Conservation (phyloP, 305 asterid species). For the Fraxinus xanthoxyloides region DNA sequence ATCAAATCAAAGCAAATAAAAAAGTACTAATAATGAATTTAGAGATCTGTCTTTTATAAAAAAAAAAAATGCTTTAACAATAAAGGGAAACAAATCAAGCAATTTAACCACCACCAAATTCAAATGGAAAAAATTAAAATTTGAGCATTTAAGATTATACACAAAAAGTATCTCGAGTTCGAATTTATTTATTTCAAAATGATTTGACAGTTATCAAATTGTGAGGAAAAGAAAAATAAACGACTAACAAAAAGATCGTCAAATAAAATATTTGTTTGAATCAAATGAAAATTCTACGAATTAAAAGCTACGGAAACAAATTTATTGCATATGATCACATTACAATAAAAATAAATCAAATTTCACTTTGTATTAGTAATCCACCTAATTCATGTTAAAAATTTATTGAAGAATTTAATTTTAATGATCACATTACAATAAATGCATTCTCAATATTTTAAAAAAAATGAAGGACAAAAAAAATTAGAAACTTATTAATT, state of each 20-base stretch:
- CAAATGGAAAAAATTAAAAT: not conserved
- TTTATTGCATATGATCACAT: not conserved
- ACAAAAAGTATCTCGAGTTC: not conserved
- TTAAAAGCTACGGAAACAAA: not conserved
- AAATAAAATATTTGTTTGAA: not conserved
- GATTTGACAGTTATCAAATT: not conserved
- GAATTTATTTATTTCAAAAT: not conserved
- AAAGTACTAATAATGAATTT: not conserved
- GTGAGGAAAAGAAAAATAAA: not conserved
- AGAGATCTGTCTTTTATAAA: no score
- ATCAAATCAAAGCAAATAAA: not conserved
- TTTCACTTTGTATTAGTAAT: not conserved
- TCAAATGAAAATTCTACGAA: not conserved
- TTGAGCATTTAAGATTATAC: not conserved
- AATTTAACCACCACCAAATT: not conserved
- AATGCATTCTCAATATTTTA: not conserved
- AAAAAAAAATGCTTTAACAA: not conserved
- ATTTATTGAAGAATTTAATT: not conserved
- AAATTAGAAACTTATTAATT: no score
- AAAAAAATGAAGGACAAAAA: not conserved
- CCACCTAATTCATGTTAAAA: not conserved
- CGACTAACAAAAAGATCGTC: not conserved
- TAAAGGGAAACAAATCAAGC: not conserved
- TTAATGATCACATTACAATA: not conserved
- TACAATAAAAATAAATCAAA: not conserved